Evolutionary conservation across 2,329 filamentous ascomycete genomes (phyloP).

Genomic region (Sporothrix dimorphospora): DNA sequence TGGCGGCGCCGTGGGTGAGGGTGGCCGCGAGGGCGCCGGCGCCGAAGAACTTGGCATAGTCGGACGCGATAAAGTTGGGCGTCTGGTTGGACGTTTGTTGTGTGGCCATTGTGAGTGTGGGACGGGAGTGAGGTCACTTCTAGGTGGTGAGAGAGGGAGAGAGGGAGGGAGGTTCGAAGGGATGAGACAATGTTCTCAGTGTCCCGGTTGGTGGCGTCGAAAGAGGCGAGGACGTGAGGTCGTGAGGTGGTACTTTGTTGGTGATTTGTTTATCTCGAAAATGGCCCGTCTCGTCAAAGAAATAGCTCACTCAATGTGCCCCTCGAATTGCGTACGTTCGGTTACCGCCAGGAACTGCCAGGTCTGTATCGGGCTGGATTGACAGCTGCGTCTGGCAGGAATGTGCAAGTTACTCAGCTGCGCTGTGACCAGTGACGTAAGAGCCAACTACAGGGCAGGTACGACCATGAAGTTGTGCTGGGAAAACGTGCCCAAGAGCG

Average conservation of each 20-base stretch:
- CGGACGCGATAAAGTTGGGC: slow-evolving; percentile 47
- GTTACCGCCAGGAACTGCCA: slow-evolving; percentile 10
- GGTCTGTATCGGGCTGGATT: not conserved
- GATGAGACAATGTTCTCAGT: not conserved
- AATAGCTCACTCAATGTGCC: not conserved
- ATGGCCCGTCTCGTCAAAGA: not conserved
- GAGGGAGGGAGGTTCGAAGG: not conserved
- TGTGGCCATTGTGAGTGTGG: slow-evolving; percentile 10
- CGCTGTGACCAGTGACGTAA: slow-evolving; percentile 12
- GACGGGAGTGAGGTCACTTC: not conserved
- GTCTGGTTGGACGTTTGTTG: slow-evolving; percentile 28
- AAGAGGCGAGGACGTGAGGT: not conserved
- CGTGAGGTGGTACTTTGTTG: not conserved
- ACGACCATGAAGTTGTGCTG: not conserved
- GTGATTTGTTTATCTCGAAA: not conserved
- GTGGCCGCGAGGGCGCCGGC: slow-evolving; percentile 58
- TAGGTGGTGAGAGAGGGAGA: not conserved
- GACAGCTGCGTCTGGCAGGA: slow-evolving; percentile 14
- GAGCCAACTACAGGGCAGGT: not conserved
- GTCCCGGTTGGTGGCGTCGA: not conserved
- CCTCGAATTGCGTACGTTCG: not conserved
- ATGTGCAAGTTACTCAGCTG: slow-evolving; percentile 22
- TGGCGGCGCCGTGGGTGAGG: slow-evolving; percentile 56
- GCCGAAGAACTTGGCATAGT: slow-evolving; percentile 58
- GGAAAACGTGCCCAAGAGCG: not conserved